A percentile compares a stretch with the other conserved stretches of the same genome.
These are phyloP conservation scores for Podospora conica DNA, from an alignment of 495 filamentous ascomycete genomes.

Conservation along the genomic window DNA sequence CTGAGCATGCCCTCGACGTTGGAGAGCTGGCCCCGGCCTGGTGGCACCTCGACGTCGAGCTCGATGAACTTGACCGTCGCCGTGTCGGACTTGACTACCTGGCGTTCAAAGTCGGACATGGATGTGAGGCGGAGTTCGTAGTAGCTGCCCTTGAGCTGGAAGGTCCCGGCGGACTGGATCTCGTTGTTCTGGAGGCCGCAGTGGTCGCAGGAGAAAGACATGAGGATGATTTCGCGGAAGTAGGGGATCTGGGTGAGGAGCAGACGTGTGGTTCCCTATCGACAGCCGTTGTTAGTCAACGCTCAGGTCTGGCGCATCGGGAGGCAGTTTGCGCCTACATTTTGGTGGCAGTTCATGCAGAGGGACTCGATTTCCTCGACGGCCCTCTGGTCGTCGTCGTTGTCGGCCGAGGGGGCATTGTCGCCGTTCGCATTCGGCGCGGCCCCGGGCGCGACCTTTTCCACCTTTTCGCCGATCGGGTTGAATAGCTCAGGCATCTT, in stretches of 20 bases:
- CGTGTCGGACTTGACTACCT: constrained; percentile 86
- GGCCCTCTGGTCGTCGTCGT: constrained; percentile 47
- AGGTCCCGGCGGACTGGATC: constrained; percentile 81
- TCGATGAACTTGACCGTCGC: constrained; percentile 76
- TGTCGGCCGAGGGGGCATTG: constrained; percentile 14
- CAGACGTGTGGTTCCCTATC: constrained; percentile 76
- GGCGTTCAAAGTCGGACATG: constrained; percentile 68
- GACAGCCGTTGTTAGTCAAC: constrained; percentile 9
- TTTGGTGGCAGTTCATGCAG: constrained; percentile 56
- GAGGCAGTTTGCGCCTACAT: constrained; percentile 49
- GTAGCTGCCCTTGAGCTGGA: constrained; percentile 79
- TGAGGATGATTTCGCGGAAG: constrained; percentile 94
- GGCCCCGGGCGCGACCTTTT: constrained; percentile 35
- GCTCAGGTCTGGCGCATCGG: neutral
- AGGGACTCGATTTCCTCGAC: constrained; percentile 54
- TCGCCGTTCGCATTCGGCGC: constrained; percentile 14
- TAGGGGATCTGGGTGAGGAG: constrained; percentile 87
- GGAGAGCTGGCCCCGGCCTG: constrained; percentile 80
- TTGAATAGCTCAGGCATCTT: constrained; percentile 45
- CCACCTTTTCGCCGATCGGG: constrained; percentile 49
- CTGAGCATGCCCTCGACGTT: constrained; percentile 84
- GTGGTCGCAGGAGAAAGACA: constrained; percentile 88
- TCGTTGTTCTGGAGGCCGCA: constrained; percentile 87
- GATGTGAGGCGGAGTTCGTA: constrained; percentile 68
- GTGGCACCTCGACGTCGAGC: constrained; percentile 83